phyloP scores from a whole-genome alignment of 371 early-diverging fungal genomes.

The Mortierella sp. region DNA sequence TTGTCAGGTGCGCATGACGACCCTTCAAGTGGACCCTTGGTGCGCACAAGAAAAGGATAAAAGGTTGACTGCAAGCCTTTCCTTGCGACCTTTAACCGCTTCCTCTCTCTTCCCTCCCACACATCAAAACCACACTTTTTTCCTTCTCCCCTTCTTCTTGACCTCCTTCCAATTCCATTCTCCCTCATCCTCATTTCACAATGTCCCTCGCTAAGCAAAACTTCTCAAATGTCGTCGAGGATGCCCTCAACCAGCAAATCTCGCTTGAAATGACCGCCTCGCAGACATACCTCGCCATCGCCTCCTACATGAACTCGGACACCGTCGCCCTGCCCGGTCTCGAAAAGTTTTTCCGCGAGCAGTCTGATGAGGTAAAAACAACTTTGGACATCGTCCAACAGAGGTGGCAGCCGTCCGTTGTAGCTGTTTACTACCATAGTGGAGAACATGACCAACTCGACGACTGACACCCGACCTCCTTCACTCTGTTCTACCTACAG shows the following conservation, averaged over 20 bases:
- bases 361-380: constrained; percentile 63
- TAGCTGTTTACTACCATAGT: neutral
- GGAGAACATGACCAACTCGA: too few relatives aligned
- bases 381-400: neutral
- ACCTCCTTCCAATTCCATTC: neutral
- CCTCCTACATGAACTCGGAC: constrained; percentile 69
- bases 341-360: constrained; percentile 72
- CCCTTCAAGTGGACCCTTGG: neutral
- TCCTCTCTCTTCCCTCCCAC: neutral
- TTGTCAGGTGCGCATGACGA: constrained; percentile 1
- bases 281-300: constrained; percentile 72
- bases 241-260: constrained; percentile 74
- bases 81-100: neutral
- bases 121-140: neutral
- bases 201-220: constrained; percentile 80
- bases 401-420: neutral
- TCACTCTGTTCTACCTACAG: constrained; percentile 24
- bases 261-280: constrained; percentile 73
- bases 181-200: constrained; percentile 12
- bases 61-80: neutral
- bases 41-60: neutral
- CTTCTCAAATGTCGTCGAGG: constrained; percentile 70
- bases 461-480: neutral
- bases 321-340: constrained; percentile 73
- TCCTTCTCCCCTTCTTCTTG: neutral